Conservation (phyloP, 1,284 basidiomycete genomes). For the Erythrobasidium hasegawianum region DNA sequence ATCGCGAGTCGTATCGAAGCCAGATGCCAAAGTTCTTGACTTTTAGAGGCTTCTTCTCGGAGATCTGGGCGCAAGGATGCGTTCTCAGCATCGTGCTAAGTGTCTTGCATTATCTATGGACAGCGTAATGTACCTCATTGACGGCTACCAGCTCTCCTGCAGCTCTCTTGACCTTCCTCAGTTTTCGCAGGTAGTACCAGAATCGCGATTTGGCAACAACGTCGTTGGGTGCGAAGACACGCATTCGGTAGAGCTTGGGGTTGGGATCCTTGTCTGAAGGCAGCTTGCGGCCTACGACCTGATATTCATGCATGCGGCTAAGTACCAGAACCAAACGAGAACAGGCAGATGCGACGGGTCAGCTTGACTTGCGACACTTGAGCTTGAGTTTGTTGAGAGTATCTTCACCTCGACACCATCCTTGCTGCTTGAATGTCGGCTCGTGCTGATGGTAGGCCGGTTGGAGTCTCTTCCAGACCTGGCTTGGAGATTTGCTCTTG, state of each 20-base stretch:
- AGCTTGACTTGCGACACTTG: too few species aligned
- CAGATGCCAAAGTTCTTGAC: constrained; percentile 99
- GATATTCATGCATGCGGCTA: constrained; percentile 63
- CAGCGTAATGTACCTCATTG: constrained; percentile 74
- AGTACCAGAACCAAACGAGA: too few species aligned
- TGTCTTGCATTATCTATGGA: background rate
- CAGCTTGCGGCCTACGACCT: constrained; percentile 95
- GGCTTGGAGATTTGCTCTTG: too few species aligned
- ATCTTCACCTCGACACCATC: too few species aligned
- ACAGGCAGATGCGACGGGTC: too few species aligned
- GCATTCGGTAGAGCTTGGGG: constrained; percentile 98
- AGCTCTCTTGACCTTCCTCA: constrained; percentile 99
- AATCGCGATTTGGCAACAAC: constrained; percentile 97
- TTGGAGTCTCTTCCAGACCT: too few species aligned
- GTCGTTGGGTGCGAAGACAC: constrained; percentile 98
- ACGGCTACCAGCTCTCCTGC: constrained; percentile 98
- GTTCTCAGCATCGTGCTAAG: too few species aligned
- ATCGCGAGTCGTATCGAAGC: constrained; percentile 97
- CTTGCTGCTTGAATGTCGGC: too few species aligned
- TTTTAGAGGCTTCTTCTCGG: constrained; percentile 94
- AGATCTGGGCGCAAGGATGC: constrained; percentile 62
- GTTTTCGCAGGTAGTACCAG: constrained; percentile 99
- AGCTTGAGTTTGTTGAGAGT: too few species aligned
- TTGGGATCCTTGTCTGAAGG: constrained; percentile 88
- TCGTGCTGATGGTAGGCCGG: too few species aligned